Base-by-base conservation (phyloP, 1,284 basidiomycete species). In the Pseudozyma pruni region DNA sequence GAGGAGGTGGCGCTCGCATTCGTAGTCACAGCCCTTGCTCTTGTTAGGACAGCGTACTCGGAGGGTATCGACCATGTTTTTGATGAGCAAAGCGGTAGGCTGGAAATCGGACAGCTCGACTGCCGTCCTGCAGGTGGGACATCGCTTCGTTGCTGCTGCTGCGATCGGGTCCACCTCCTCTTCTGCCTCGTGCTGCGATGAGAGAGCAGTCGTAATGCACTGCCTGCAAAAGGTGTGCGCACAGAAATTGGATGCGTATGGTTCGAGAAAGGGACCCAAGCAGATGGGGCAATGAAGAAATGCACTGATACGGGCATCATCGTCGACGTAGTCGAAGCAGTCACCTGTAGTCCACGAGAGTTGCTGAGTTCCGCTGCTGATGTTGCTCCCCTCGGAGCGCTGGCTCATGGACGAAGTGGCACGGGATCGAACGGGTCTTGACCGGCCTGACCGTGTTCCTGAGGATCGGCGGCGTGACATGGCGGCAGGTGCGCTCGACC, bases 11-110 rank as follows among this genome's bases (percentile, higher is more conserved):
- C 75, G 43, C 25, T 77, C 72, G 50, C 69, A 70, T 19, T 57
- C 43, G 45, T 72, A 43, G 8, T 50, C 37, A 44, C 75, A 77
- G 2, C 75, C 75, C 22, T 71, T 75, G 16, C 8, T 20, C 16
- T 53, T 56, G 52, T 74, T 62, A 2, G 75, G 70, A 29, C 75
- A 77, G 27, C 58, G 53, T 13, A 77, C 75, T 11, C 37, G 51
- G 3, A 77, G 67, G 5, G 71, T 66, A 33, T 77, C 75, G 39
- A 77, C 75, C 66, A 77, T 76, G 46, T 75, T 73, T 25, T 68
- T 69, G 56, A 77, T 70, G 17, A 77, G 55, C 8, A 72, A 54
- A 4, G 70, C 63, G 1, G 73, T 68, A 3, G 75, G 69, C 20
- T 52, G 42, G 38, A 75, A 68, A 17, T 62, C 48, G 14, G 44